Evolutionary conservation across 352 stramenopile species (phyloP), one percentile per base, ranked within the genome.

Genomic region (Saprolegnia parasitica): DNA sequence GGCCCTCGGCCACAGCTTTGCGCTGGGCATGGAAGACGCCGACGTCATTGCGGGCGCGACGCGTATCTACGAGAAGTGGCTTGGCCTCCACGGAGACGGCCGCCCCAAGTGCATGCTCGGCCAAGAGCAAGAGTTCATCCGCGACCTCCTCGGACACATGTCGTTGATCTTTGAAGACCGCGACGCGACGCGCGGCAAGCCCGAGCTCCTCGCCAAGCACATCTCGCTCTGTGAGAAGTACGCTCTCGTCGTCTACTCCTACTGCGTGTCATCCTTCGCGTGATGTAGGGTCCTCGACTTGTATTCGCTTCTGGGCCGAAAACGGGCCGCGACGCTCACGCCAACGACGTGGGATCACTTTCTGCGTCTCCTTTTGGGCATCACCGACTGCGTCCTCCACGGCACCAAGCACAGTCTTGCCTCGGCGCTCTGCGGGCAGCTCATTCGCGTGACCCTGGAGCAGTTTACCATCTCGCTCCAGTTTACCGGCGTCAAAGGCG

Each of bases 101-200:
- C 60, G 75, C 1, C 75, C 64, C 23, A 74, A 67, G 37, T 91
- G 86, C 62, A 93, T 95, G 85, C 80, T 88, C 37, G 89, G 87
- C 67, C 78, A 88, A 45, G 87, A 93, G 67, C 87, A 95, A 74
- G 74, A 78, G 10, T 95, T 95, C 57, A 92, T 95, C 42, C 85
- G 92, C 62, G 87, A 95, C 65, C 77, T 95, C 71, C 74, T 95
- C 52, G 87, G 85, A 16, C 87, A 95, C 56, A 93, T 95, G 85
- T 93, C 87, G 62, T 70, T 95, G 65, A 77, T 95, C 29, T 93
- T 95, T 74, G 87, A 95, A 71, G 87, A 95, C 56, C 78, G 86
- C 11, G 77, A 88, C 20, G 62, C 61, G 9, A 71, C 76, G 24
- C 71, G 89, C 45, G 71, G 74, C 57, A 91, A 89, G 67, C 87